A percentile compares a stretch with the other conserved stretches of the same genome.
Conservation (phyloP, 495 filamentous ascomycete species). For the Entonaema liquescens region DNA sequence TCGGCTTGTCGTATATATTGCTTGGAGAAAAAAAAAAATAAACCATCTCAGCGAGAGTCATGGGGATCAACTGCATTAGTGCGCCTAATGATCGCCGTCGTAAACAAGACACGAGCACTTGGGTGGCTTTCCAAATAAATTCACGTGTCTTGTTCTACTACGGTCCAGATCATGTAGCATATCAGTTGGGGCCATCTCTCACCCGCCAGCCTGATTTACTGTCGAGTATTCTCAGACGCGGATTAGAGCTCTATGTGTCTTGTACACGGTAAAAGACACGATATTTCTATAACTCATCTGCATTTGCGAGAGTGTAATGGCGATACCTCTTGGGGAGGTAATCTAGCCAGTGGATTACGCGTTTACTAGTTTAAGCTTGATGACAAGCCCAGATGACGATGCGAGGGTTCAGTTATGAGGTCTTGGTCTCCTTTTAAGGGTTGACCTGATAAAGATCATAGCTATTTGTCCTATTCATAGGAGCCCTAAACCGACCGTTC, state of each 20-base stretch:
- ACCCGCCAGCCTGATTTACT: not conserved
- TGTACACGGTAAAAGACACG: not conserved
- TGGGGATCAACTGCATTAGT: slow-evolving; percentile 5
- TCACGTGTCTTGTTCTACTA: slow-evolving; percentile 21
- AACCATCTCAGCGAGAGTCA: slow-evolving; percentile 10
- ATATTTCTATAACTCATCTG: not conserved
- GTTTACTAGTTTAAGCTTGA: not conserved
- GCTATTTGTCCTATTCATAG: not conserved
- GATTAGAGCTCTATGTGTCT: not conserved
- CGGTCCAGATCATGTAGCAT: slow-evolving; percentile 15
- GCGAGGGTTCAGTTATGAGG: not conserved
- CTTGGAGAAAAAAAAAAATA: slow-evolving; percentile 10
- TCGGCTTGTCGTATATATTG: slow-evolving; percentile 14
- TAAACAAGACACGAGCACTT: slow-evolving; percentile 18
- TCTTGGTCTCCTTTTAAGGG: not conserved
- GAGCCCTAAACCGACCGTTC: not conserved
- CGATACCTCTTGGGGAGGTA: not conserved
- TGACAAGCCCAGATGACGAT: not conserved
- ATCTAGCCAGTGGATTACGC: not conserved
- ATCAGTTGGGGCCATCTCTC: slow-evolving; percentile 3
- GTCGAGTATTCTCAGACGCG: not conserved
- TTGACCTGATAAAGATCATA: not conserved
- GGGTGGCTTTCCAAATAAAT: slow-evolving; percentile 12
- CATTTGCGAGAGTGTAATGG: slow-evolving; percentile 2
- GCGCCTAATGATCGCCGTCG: slow-evolving; percentile 9